Percentiles rank a stretch among this genome's conserved stretches.
Evolutionary conservation across 2,329 filamentous ascomycete species (phyloP).

Genomic region (Epichloe baconii): DNA sequence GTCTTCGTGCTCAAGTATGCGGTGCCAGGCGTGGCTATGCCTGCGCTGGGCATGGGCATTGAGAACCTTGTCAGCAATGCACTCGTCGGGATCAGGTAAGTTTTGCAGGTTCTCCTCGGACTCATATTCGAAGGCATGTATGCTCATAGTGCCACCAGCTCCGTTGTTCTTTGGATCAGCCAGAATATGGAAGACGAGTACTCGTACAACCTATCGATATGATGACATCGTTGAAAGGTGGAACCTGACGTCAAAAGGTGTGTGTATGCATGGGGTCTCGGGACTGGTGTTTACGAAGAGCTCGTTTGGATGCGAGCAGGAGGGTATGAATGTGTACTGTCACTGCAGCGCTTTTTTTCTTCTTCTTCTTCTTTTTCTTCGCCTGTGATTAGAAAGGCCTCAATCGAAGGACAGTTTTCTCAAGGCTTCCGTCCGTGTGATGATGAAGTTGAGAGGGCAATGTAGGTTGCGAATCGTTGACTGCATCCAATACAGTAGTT

Average conservation of each 20-base stretch:
- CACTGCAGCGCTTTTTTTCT: not conserved
- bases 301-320: not conserved
- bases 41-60: conserved; percentile 50
- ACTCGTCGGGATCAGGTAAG: conserved; percentile 46
- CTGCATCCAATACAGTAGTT: no score
- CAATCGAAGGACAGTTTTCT: no score
- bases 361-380: not conserved
- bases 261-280: not conserved
- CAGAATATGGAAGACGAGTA: conserved; percentile 66
- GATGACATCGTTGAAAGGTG: not conserved
- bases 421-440: no score
- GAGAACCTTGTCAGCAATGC: conserved; percentile 55
- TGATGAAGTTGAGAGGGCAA: no score
- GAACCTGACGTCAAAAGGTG: no score
- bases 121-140: not conserved
- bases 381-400: no score
- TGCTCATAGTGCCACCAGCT: conserved; percentile 26
- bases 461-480: no score
- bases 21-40: conserved; percentile 43
- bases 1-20: conserved; percentile 54
- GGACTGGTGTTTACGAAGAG: not conserved
- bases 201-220: conserved; percentile 50
- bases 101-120: conserved; percentile 2
- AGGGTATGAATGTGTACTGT: not conserved
- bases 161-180: conserved; percentile 53